These are phyloP conservation scores for Porodaedalea pini DNA, from an alignment of 1,284 basidiomycete species.

Conservation along the genomic window DNA sequence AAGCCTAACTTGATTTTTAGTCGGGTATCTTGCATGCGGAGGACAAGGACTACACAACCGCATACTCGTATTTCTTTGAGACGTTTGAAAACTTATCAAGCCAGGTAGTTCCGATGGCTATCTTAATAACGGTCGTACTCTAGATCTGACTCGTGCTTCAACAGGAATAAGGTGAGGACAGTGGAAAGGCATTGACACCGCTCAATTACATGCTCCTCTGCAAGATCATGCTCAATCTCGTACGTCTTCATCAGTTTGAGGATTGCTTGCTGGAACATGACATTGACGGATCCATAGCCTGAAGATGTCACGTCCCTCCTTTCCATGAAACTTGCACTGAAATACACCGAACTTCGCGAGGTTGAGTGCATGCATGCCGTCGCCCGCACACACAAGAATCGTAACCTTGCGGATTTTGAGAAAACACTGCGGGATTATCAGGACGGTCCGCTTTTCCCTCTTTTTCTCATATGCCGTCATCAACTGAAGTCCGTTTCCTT, in stretches of 20 bases:
- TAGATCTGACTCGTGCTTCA: background rate
- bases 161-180: conserved; percentile 25
- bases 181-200: conserved; percentile 62
- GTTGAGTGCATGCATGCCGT: conserved; percentile 96
- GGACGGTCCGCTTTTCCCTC: conserved; percentile 75
- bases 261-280: background rate
- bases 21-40: conserved; percentile 92
- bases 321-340: conserved; percentile 82
- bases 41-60: conserved; percentile 97
- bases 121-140: background rate
- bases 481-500: background rate
- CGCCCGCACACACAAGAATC: conserved; percentile 88
- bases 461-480: too few relatives aligned
- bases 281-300: conserved; percentile 49
- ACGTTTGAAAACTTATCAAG: conserved; percentile 80
- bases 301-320: conserved; percentile 90
- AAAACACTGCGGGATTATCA: conserved; percentile 84
- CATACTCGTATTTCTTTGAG: conserved; percentile 97
- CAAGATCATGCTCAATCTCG: conserved; percentile 96
- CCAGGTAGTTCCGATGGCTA: conserved; percentile 59
- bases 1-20: conserved; percentile 91
- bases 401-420: conserved; percentile 89
- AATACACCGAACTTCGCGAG: conserved; percentile 79
- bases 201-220: conserved; percentile 98
- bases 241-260: conserved; percentile 37